Conservation (phyloP, 1,284 basidiomycete species). For the Cystobasidiaceae sp. region DNA sequence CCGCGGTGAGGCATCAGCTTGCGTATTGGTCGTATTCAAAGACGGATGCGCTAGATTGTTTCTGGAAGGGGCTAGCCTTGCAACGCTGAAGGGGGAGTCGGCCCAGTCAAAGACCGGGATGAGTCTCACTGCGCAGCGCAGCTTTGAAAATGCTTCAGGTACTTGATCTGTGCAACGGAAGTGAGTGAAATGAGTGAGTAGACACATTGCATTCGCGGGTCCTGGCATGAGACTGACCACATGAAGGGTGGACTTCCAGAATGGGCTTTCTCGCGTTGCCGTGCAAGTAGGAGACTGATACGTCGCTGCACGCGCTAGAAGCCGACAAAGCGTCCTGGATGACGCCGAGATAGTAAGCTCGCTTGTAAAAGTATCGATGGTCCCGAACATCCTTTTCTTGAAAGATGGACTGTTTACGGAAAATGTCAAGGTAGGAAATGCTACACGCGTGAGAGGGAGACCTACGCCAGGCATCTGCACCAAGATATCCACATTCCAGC, state of each 20-base stretch:
- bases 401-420: slow-evolving; percentile 58
- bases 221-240: slow-evolving; percentile 48
- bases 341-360: slow-evolving; percentile 80
- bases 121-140: slow-evolving; percentile 16
- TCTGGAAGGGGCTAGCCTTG: slow-evolving; percentile 62
- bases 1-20: slow-evolving; percentile 57
- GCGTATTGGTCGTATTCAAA: not conserved
- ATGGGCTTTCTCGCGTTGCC: slow-evolving; percentile 65
- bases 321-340: slow-evolving; percentile 61
- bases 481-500: slow-evolving; percentile 73
- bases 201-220: not conserved
- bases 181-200: not conserved
- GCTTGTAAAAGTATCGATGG: slow-evolving; percentile 85
- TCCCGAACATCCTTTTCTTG: slow-evolving; percentile 94
- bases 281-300: slow-evolving; percentile 43
- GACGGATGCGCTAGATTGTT: slow-evolving; percentile 50
- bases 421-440: not conserved
- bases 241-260: slow-evolving; percentile 58
- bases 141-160: not conserved
- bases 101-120: slow-evolving; percentile 55
- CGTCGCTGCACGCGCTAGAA: slow-evolving; percentile 27
- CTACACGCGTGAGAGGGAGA: slow-evolving; percentile 15
- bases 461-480: slow-evolving; percentile 80
- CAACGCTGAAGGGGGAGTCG: slow-evolving; percentile 57
- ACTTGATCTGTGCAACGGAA: not conserved